These are phyloP conservation scores for Phytopythium ostracodes DNA, from an alignment of 352 stramenopile genomes.

Conservation along the genomic window DNA sequence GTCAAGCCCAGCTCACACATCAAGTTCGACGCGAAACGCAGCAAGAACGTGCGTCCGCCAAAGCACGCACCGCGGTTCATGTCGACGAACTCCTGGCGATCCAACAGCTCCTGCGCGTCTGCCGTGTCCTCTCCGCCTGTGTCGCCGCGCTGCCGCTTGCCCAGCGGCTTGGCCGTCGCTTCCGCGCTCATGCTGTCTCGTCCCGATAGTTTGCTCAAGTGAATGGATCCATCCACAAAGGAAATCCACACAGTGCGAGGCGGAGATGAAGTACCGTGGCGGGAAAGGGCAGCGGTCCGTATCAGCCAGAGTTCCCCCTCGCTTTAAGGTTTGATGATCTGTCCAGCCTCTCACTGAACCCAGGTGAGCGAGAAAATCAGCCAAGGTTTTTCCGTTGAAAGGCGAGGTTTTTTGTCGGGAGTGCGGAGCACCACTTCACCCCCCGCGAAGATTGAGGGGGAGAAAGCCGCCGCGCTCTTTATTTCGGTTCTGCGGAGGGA, in stretches of 20 bases:
- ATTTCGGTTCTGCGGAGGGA: conserved; percentile 5
- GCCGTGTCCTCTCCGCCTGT: background rate
- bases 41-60: no score
- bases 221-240: background rate
- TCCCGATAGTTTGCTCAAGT: background rate
- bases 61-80: conserved; percentile 38
- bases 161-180: background rate
- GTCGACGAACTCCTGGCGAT: conserved; percentile 43
- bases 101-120: conserved; percentile 18
- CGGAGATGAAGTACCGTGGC: background rate
- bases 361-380: background rate
- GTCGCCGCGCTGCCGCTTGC: background rate
- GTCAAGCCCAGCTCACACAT: background rate
- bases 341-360: background rate
- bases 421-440: background rate
- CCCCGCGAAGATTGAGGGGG: background rate
- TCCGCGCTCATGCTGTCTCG: background rate
- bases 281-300: conserved; percentile 2
- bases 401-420: background rate
- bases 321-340: background rate
- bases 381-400: background rate
- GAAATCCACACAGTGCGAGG: background rate
- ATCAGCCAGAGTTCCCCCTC: conserved; percentile 3
- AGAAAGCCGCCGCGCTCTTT: conserved; percentile 2
- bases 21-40: background rate